Percentiles rank a stretch among this genome's conserved stretches.
Evolutionary conservation across 345 rosid genomes (phyloP).

Genomic region (Linum lewisii): DNA sequence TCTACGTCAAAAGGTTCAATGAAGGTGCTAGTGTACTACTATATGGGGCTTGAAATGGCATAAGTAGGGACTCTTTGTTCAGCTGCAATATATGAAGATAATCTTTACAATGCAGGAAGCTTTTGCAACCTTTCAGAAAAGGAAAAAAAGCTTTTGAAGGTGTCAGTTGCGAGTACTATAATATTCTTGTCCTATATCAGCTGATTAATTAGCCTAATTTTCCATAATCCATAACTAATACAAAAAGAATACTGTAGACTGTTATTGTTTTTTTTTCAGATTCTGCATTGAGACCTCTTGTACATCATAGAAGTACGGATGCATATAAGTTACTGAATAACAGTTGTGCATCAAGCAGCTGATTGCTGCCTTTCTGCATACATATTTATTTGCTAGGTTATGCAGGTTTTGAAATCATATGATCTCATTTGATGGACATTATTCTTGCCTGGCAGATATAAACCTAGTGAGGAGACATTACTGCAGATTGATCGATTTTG

Average conservation of each 20-base stretch:
- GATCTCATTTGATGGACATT: slow-evolving; percentile 5
- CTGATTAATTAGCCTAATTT: too few relatives aligned
- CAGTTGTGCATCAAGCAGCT: not conserved
- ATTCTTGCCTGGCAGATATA: slow-evolving; percentile 56
- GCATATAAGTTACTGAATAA: not conserved
- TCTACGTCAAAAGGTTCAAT: not conserved
- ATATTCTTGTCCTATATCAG: too few relatives aligned
- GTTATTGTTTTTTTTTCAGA: too few relatives aligned
- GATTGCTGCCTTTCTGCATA: not conserved
- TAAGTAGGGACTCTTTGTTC: not conserved
- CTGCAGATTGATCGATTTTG: slow-evolving; percentile 88
- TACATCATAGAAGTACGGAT: too few relatives aligned
- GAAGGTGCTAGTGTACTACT: not conserved
- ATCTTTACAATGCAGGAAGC: too few relatives aligned
- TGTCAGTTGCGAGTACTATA: too few relatives aligned
- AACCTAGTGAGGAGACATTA: slow-evolving; percentile 86
- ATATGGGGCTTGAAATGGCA: not conserved
- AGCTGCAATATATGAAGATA: too few relatives aligned
- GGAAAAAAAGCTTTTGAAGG: too few relatives aligned
- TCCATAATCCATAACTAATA: too few relatives aligned
- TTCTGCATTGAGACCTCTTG: not conserved
- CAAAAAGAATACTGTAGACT: too few relatives aligned
- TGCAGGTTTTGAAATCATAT: not conserved
- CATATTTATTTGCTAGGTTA: too few relatives aligned
- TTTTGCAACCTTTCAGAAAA: too few relatives aligned